Conservation (phyloP, 768 basidiomycete genomes). For the Krasilnikovozyma curviuscula region DNA sequence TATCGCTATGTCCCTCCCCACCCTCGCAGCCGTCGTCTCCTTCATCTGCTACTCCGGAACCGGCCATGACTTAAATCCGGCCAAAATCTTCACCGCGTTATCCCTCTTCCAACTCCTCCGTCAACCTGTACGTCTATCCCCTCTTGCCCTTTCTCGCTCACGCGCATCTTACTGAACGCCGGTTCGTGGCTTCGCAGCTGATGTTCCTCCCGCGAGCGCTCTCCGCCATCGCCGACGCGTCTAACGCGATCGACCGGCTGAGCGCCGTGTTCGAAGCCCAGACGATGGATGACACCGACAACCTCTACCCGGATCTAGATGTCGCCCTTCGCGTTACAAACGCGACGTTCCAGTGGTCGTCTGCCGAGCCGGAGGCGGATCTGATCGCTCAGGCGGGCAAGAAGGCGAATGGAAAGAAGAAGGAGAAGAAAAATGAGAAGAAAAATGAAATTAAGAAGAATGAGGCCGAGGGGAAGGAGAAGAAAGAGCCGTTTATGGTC, state of each 20-base stretch:
- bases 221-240: slow-evolving; percentile 44
- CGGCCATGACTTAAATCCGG: slow-evolving; percentile 39
- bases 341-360: slow-evolving; percentile 49
- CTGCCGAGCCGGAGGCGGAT: slow-evolving; percentile 16
- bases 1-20: slow-evolving; percentile 26
- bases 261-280: slow-evolving; percentile 39
- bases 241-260: slow-evolving; percentile 41
- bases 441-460: not conserved
- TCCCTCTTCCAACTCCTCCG: slow-evolving; percentile 43
- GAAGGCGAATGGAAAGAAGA: slow-evolving; percentile 6
- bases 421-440: slow-evolving; percentile 13
- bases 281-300: slow-evolving; percentile 29
- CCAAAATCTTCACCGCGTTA: slow-evolving; percentile 47
- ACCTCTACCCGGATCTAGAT: slow-evolving; percentile 32
- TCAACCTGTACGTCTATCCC: slow-evolving; percentile 51
- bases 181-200: no score
- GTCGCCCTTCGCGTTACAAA: slow-evolving; percentile 36
- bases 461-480: not conserved
- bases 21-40: slow-evolving; percentile 44
- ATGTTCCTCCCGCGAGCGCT: slow-evolving; percentile 28
- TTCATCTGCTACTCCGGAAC: slow-evolving; percentile 47
- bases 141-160: slow-evolving; percentile 19
- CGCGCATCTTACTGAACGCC: no score
- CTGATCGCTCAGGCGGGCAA: slow-evolving; percentile 6
- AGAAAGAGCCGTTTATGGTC: slow-evolving; percentile 40